Evolutionary conservation across 2,329 filamentous ascomycete species (phyloP), one percentile per base, ranked within the genome.

Genomic region (Arthrobotrys entomopaga): DNA sequence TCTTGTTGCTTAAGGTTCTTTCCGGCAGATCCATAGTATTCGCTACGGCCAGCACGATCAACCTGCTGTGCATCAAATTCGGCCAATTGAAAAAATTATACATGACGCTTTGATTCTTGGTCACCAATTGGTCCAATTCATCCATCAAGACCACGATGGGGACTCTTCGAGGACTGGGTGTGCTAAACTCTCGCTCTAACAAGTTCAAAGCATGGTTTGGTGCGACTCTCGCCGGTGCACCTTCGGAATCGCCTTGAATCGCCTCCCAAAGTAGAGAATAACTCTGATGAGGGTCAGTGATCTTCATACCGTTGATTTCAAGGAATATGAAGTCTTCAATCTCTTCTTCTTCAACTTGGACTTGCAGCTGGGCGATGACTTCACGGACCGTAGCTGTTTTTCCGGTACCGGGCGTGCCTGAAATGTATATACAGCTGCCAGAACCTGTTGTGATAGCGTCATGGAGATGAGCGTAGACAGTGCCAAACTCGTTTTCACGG

Each of bases 51-150:
- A 99, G 87, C 5, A 99, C 96, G 81, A 99, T 97, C 50, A 99
- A 85, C 56, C 93, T 88, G 63, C 92, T 97, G 82, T 99, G 93
- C 57, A 91, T 88, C 63, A 98, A 85, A 10, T 92, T 91, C 2
- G 95, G 95, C 95, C 95, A 99, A 80, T 99, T 99, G 86, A 99
- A 99, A 82, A 99, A 99, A 82, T 99, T 99, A 84, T 99, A 99
- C 95, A 99, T 99, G 82, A 99, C 95, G n/a, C 92, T 94, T 81
- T 99, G 96, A 79, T 97, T 98, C 80, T 94, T 95, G 11, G 95
- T 99, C 3, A 99, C 96, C 6, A 99, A 87, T 82, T 99, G 95
- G 81, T 99, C 95, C 54, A 99, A 86, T 82, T 99, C 95, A 79
- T 99, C 95, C 95, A 99, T 99, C 58, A 99, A 83, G 1, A 99